Evolutionary conservation across 805 yeast genomes (phyloP).

Genomic region (Yamadazyma paraphyllophila): DNA sequence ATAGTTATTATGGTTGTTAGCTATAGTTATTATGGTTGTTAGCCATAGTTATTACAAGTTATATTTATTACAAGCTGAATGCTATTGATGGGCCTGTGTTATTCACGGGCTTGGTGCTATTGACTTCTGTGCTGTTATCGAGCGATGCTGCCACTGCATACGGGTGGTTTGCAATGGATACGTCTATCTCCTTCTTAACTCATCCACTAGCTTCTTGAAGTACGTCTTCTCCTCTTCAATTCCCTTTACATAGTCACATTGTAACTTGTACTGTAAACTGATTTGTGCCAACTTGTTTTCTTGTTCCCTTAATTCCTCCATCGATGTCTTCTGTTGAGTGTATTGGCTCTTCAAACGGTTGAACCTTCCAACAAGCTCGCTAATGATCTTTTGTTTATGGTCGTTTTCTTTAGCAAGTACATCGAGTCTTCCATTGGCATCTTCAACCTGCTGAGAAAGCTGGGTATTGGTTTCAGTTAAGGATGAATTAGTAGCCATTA

Average conservation of each 20-base stretch:
- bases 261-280: slow-evolving; percentile 4
- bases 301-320: slow-evolving; percentile 2
- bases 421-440: slow-evolving; percentile 1
- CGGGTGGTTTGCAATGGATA: too few relatives aligned
- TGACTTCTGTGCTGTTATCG: too few relatives aligned
- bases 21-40: too few relatives aligned
- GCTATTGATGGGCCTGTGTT: too few relatives aligned
- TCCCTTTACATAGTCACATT: slow-evolving; percentile 6
- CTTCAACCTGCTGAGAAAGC: slow-evolving; percentile 12
- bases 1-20: too few relatives aligned
- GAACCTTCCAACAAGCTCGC: slow-evolving; percentile 4
- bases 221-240: slow-evolving; percentile 6
- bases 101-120: too few relatives aligned
- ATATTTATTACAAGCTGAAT: too few relatives aligned
- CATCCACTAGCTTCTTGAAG: slow-evolving; percentile 5
- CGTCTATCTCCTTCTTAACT: slow-evolving; percentile 5
- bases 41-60: too few relatives aligned
- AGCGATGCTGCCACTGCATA: too few relatives aligned
- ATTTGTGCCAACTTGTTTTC: slow-evolving; percentile 7
- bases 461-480: slow-evolving; percentile 8
- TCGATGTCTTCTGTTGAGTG: neutral
- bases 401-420: neutral
- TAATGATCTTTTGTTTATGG: neutral
- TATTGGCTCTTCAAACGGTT: slow-evolving; percentile 1
- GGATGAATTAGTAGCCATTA: slow-evolving; percentile 1